Base-by-base conservation (phyloP, 345 rosid genomes). In the Eucalyptus erythrocorys region DNA sequence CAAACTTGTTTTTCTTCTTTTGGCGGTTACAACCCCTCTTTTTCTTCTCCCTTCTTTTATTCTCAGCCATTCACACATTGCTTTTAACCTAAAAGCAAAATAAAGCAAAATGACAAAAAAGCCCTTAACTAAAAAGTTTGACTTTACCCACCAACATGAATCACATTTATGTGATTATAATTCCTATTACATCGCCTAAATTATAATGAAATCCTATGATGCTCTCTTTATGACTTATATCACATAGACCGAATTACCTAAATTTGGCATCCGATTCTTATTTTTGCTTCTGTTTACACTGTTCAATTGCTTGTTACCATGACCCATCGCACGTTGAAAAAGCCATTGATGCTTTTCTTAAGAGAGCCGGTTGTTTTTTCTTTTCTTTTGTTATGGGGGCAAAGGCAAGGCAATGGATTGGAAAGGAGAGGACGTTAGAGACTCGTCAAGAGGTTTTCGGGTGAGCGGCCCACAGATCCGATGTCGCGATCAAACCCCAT, bases 141-240 rank as follows among this genome's bases (percentile, higher is more conserved):
- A 21, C 30, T 55, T 55, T 4, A 4, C 1, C 6, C 6, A 4
- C 13, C 3, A 24, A 10, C 13, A 10, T 0, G 0, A 10, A 14
- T 10, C 5, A 21, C 8, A 10, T 6, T 5, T 19, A 6, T 37
- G 5, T 6, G 4, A 22, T 10, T 3, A 0, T 71, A 5, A 71
- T 37, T 40, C 1, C 0, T 1, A 0, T 5, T 19, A 17, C 9
- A 34, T 34, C 7, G 2, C 22, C 34, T 68, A 6, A 68, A 32
- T 4, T 66, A 66, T 32, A 68, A 37, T 9, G 42, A 37, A 68
- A 68, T 68, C 11, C 0, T 3, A 0, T 17, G 37, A 6, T 61
- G 1, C 34, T 61, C 4, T 27, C 1, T 1, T 30, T 13, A 13
- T 68, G 24, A 68, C 3, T 6, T n/a, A 7, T 15, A 13, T 15